Percentiles rank a stretch among this genome's conserved stretches.
phyloP scores from a whole-genome alignment of 768 basidiomycete genomes.

The Boletus rubroflammeus region DNA sequence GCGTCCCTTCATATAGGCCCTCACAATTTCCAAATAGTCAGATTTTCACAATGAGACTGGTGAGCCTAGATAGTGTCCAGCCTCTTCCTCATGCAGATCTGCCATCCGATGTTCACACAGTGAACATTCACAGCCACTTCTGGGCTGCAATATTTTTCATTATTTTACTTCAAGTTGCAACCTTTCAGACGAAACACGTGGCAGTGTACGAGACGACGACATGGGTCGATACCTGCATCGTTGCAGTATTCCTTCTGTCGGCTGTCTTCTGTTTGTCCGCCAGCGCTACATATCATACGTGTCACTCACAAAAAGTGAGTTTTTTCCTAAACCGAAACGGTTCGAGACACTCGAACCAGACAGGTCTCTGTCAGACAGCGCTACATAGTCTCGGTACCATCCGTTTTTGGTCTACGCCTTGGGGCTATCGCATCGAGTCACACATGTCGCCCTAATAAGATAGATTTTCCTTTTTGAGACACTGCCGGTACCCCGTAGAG shows the following conservation, averaged over 20 bases:
- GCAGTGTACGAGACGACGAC: slow-evolving; percentile 49
- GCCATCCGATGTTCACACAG: slow-evolving; percentile 35
- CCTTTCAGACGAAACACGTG: slow-evolving; percentile 51
- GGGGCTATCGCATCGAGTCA: too few species aligned
- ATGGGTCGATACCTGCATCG: slow-evolving; percentile 57
- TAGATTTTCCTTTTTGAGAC: too few species aligned
- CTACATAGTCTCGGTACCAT: too few species aligned
- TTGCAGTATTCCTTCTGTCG: slow-evolving; percentile 63
- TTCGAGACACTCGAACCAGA: slow-evolving; percentile 1
- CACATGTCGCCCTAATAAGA: too few species aligned
- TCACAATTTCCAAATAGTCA: slow-evolving; percentile 29
- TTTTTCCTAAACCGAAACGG: not conserved
- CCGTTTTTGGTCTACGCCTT: too few species aligned
- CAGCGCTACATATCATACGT: slow-evolving; percentile 75
- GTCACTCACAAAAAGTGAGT: slow-evolving; percentile 68
- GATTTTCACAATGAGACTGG: slow-evolving; percentile 81
- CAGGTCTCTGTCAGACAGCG: slow-evolving; percentile 60
- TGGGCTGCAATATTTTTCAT: slow-evolving; percentile 63
- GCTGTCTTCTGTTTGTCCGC: slow-evolving; percentile 71
- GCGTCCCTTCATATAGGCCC: slow-evolving; percentile 10
- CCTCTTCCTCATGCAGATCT: slow-evolving; percentile 1
- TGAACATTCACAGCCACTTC: slow-evolving; percentile 85
- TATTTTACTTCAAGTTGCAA: slow-evolving; percentile 49
- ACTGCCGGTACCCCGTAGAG: too few species aligned
- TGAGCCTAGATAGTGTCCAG: slow-evolving; percentile 24